Evolutionary conservation across 495 filamentous ascomycete species (phyloP).

Genomic region (Neohortaea acidophila): DNA sequence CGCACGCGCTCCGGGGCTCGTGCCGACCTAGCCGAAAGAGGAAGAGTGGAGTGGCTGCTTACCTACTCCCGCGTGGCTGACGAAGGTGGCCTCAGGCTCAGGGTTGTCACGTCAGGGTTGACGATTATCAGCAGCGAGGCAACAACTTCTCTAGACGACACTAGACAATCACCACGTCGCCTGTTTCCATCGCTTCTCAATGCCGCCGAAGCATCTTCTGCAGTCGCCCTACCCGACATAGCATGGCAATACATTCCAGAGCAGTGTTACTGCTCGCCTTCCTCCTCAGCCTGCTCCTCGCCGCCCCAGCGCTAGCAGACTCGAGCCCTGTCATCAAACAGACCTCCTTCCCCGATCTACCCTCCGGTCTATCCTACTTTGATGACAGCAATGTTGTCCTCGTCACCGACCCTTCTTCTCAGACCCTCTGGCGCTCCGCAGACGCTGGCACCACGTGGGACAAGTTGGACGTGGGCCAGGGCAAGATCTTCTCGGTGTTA

Average conservation of each 20-base stretch:
- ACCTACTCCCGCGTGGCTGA: too few species aligned
- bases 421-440: constrained; percentile 51
- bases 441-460: constrained; percentile 69
- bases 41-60: too few species aligned
- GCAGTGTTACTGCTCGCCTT: not conserved
- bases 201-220: too few species aligned
- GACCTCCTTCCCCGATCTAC: constrained; percentile 46
- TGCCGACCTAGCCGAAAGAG: too few species aligned
- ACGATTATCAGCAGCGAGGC: too few species aligned
- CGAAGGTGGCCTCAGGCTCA: too few species aligned
- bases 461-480: constrained; percentile 45
- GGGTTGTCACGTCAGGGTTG: too few species aligned
- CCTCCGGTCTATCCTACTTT: constrained; percentile 65
- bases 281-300: constrained; percentile 2
- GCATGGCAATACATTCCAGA: not conserved
- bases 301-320: constrained; percentile 28
- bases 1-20: too few species aligned
- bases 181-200: too few species aligned
- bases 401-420: constrained; percentile 39
- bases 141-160: too few species aligned
- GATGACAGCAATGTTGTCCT: constrained; percentile 66
- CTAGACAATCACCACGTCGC: too few species aligned
- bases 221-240: not conserved
- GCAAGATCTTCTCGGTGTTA: constrained; percentile 41
- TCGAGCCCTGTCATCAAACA: constrained; percentile 35